A percentile compares a stretch with the other conserved stretches of the same genome.
Conservation (phyloP, 306 rosid genomes). For the Arachis hypogaea region DNA sequence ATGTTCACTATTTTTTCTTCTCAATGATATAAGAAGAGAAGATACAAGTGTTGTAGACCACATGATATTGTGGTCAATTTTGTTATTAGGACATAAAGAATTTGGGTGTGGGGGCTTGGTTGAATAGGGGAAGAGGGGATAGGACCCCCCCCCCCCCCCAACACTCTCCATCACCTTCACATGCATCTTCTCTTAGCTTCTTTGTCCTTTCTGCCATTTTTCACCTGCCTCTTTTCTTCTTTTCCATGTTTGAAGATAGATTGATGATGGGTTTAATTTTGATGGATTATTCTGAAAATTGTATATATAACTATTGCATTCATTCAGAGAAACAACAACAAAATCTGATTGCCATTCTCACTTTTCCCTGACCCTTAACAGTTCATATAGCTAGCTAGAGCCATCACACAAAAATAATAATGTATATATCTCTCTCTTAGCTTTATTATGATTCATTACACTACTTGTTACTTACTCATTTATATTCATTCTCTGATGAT, state of each 20-base stretch:
- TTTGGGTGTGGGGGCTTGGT: constrained; percentile 44
- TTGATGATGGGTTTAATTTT: constrained; percentile 49
- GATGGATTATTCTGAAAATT: constrained; percentile 46
- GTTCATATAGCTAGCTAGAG: background rate
- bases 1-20: background rate
- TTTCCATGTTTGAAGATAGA: constrained; percentile 59
- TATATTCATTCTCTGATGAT: too few relatives aligned
- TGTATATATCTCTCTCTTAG: too few relatives aligned
- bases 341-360: constrained; percentile 51
- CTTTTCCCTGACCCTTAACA: constrained; percentile 44
- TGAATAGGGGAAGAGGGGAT: constrained; percentile 32
- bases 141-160: constrained; percentile 43
- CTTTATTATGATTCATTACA: too few relatives aligned
- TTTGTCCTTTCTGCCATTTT: constrained; percentile 65
- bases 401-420: too few relatives aligned
- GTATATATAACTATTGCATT: constrained; percentile 40
- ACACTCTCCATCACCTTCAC: constrained; percentile 44
- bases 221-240: constrained; percentile 73
- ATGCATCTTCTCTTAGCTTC: constrained; percentile 35
- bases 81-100: constrained; percentile 46
- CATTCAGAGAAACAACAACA: constrained; percentile 47
- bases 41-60: constrained; percentile 37
- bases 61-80: background rate
- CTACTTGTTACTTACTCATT: too few relatives aligned
- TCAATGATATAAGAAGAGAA: constrained; percentile 27